Evolutionary conservation across 2,329 filamentous ascomycete species (phyloP).

Genomic region (Phialocephala sp.): DNA sequence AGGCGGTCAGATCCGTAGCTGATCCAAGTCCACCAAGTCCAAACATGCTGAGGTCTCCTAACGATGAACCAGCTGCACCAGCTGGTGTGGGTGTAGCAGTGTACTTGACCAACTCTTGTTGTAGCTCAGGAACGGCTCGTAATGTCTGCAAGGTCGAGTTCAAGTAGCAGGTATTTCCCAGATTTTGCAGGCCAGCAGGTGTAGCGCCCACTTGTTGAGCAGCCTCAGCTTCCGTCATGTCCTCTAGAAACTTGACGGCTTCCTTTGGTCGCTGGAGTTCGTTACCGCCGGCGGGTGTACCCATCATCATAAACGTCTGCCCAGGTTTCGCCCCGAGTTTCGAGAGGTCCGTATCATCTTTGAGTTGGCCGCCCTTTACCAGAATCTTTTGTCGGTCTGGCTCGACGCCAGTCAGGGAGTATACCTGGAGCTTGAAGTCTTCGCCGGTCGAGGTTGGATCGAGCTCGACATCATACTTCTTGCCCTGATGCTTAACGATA

Average conservation of each 20-base stretch:
- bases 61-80: constrained; percentile 31
- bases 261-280: constrained; percentile 78
- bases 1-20: constrained; percentile 71
- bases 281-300: constrained; percentile 71
- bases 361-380: constrained; percentile 91
- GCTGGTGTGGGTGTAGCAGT: constrained; percentile 45
- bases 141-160: constrained; percentile 97
- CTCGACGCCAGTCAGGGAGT: constrained; percentile 93
- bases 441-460: constrained; percentile 85
- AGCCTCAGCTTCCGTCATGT: constrained; percentile 94
- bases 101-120: constrained; percentile 75
- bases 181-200: constrained; percentile 86
- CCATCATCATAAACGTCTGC: constrained; percentile 95
- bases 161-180: constrained; percentile 98
- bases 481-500: constrained; percentile 92
- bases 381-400: constrained; percentile 96
- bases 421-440: constrained; percentile 94
- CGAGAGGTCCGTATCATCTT: constrained; percentile 89
- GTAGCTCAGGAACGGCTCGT: constrained; percentile 87
- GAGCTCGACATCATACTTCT: constrained; percentile 92
- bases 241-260: constrained; percentile 86
- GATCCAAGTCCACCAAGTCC: constrained; percentile 54
- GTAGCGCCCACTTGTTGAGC: constrained; percentile 83
- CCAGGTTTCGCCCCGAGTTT: constrained; percentile 85
- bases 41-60: constrained; percentile 53